Base-by-base conservation (phyloP, 2,329 filamentous ascomycete species). In the Aspergillus sp. region DNA sequence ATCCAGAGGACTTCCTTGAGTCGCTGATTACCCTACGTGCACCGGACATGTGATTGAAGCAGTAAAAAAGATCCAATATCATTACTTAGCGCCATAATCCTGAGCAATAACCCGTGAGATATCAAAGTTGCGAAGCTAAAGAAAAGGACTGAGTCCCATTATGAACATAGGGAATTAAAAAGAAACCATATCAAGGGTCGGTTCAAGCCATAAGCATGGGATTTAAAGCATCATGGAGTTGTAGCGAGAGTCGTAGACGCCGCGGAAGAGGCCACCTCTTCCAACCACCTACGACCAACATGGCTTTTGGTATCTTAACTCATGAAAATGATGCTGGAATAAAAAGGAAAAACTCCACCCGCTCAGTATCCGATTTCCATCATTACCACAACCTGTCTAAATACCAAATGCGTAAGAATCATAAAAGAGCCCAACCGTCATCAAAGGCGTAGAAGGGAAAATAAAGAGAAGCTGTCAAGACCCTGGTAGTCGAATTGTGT, bases 51-150 rank as follows among this genome's bases (percentile, higher is more conserved):
- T 30, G 4, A 30, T 34, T 15, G 26, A 26, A 42, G 44, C 7
- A 38, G 41, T 53, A 41, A 36, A 34, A 61, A 58, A 60, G 48
- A 61, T 63, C 57, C 62, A 65, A 62, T 62, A 55, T 56, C 57
- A 62, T 61, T 62, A 64, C 48, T 57, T 47, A 57, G 53, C 50
- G 53, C 57, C 60, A 59, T 61, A 65, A 62, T 56, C 61, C 58
- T 62, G 60, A 60, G 55, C 38, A 58, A 65, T 60, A 64, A 63
- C 61, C 59, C 64, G 62, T 57, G 59, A 62, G 61, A 55, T 61
- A 68, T 48, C 34, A 53, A 32, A 24, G 20, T 42, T 32, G 63
- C 9, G 9, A 64, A 56, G 12, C 61, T 48, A 58, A 57, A 62
- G 53, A 54, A 48, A 43, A 61, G 56, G 58, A 58, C 48, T 39